A percentile compares a stretch with the other conserved stretches of the same genome.
These are phyloP conservation scores for Amanita muscaria DNA, from an alignment of 768 basidiomycete genomes.

Conservation along the genomic window DNA sequence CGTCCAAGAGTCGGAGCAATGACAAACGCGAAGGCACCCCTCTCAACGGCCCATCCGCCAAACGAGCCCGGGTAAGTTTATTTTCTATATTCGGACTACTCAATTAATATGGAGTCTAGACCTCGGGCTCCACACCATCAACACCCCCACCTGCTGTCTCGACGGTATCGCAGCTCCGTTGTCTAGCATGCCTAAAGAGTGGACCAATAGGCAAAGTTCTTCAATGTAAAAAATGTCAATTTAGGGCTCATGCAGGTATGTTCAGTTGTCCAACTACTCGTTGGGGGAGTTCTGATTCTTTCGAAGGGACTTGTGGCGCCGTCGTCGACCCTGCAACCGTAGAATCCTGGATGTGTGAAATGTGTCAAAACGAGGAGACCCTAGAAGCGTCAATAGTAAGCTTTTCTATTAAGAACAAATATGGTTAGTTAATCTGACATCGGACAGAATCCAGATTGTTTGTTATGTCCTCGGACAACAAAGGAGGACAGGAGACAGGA, in stretches of 20 bases:
- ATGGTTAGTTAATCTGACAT: conserved; percentile 5
- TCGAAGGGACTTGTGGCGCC: conserved; percentile 58
- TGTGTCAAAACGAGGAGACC: conserved; percentile 78
- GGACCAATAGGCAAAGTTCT: conserved; percentile 74
- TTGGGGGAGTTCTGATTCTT: conserved; percentile 7
- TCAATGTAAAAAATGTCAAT: conserved; percentile 72
- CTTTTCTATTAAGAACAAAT: conserved; percentile 6
- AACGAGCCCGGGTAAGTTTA: conserved; percentile 34
- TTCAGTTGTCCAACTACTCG: background rate
- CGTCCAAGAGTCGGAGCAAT: conserved; percentile 41
- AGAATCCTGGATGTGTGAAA: conserved; percentile 79
- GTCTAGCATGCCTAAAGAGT: conserved; percentile 64
- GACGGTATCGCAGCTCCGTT: conserved; percentile 55
- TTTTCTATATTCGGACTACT: background rate
- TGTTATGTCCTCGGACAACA: conserved; percentile 66
- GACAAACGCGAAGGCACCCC: conserved; percentile 62
- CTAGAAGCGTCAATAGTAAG: conserved; percentile 76
- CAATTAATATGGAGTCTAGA: conserved; percentile 24
- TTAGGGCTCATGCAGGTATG: conserved; percentile 75
- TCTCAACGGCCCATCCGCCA: conserved; percentile 34
- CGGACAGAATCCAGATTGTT: conserved; percentile 67
- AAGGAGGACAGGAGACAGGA: conserved; percentile 41
- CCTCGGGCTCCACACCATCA: conserved; percentile 40
- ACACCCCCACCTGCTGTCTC: conserved; percentile 56
- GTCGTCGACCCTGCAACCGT: conserved; percentile 50